phyloP scores from a whole-genome alignment of 2,329 filamentous ascomycete genomes.

The Ceratocystis papillata region DNA sequence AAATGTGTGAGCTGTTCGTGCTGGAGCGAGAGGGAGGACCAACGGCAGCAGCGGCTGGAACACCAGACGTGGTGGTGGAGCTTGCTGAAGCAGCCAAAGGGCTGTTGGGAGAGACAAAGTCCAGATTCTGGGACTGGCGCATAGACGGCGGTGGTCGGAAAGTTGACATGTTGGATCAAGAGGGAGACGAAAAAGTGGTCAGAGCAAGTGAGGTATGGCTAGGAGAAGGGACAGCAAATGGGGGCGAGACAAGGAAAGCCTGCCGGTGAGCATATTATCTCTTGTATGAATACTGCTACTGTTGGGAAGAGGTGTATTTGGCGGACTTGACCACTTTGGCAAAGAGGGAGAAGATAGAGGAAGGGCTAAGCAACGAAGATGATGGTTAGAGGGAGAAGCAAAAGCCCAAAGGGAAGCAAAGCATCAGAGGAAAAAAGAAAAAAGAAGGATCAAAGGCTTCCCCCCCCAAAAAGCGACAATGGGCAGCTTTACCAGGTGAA shows the following conservation, averaged over 20 bases:
- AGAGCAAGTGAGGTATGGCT: neutral
- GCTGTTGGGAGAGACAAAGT: constrained; percentile 26
- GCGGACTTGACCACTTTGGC: neutral
- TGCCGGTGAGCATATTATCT: constrained; percentile 12
- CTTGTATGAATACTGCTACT: neutral
- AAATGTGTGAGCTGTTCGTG: constrained; percentile 11
- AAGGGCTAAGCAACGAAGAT: neutral
- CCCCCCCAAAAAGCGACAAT: neutral
- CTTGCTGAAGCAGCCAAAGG: constrained; percentile 33
- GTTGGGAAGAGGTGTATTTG: neutral
- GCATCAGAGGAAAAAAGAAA: neutral
- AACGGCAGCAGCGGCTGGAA: constrained; percentile 6
- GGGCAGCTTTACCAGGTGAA: neutral
- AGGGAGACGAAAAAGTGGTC: neutral
- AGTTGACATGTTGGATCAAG: constrained; percentile 34
- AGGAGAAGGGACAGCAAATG: neutral
- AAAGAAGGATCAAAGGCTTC: neutral
- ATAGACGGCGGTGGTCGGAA: constrained; percentile 27
- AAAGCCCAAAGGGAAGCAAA: constrained; percentile 3
- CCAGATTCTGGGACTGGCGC: constrained; percentile 32
- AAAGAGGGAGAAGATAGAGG: neutral
- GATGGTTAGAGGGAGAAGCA: neutral
- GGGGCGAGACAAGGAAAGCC: constrained; percentile 6
- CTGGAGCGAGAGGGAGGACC: constrained; percentile 18
- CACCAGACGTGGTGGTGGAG: constrained; percentile 13